These are phyloP conservation scores for Imleria badia DNA, from an alignment of 768 basidiomycete species.

Conservation along the genomic window DNA sequence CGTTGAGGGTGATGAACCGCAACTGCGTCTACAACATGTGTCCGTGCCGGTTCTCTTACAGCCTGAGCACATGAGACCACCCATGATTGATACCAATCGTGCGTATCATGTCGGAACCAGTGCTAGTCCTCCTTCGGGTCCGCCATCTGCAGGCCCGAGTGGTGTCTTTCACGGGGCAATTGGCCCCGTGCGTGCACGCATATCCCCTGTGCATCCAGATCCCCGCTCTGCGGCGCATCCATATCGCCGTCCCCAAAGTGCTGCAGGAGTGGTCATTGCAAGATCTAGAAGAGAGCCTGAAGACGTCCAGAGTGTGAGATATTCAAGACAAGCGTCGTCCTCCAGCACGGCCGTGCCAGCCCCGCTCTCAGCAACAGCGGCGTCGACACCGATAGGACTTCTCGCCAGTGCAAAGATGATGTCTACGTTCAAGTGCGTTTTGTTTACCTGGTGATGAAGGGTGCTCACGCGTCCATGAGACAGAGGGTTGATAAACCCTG, in stretches of 20 bases:
- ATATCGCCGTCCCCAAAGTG: conserved; percentile 32
- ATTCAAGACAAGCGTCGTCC: conserved; percentile 17
- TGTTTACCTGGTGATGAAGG: neutral
- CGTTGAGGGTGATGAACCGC: conserved; percentile 26
- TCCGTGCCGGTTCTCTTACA: conserved; percentile 17
- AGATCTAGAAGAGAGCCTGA: conserved; percentile 32
- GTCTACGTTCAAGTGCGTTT: conserved; percentile 23
- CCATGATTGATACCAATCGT: conserved; percentile 33
- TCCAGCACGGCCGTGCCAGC: conserved; percentile 9
- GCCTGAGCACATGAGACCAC: conserved; percentile 35
- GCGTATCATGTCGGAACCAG: conserved; percentile 28
- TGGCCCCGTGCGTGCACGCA: conserved; percentile 29
- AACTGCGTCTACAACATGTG: conserved; percentile 25
- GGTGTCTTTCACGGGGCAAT: conserved; percentile 10
- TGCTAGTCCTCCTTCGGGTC: conserved; percentile 31
- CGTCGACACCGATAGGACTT: conserved; percentile 2
- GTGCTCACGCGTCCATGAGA: conserved; percentile 12
- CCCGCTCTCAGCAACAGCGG: conserved; percentile 2
- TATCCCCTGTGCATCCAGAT: conserved; percentile 26
- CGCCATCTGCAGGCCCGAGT: conserved; percentile 29
- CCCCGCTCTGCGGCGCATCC: conserved; percentile 25
- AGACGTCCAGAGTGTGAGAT: conserved; percentile 31
- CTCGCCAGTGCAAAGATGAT: conserved; percentile 6
- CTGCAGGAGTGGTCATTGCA: conserved; percentile 19
- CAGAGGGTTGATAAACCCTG: conserved; percentile 28